Evolutionary conservation across 129 eudicot species (phyloP), one percentile per base, ranked within the genome.

Genomic region (Escallonia herrerae): DNA sequence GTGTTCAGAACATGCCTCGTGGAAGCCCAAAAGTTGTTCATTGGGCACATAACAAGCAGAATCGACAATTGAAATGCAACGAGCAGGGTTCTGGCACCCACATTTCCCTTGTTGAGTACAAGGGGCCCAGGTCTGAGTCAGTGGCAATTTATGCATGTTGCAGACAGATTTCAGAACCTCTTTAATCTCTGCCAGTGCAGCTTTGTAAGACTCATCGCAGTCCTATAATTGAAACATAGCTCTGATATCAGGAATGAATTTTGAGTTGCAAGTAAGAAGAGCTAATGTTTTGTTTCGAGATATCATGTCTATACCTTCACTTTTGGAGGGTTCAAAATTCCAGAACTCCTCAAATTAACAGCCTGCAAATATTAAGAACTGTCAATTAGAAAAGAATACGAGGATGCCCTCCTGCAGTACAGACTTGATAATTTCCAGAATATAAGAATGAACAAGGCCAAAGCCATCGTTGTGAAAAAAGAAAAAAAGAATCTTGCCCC

Each of bases 91-190:
- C 44, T 64, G 71, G 68, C 84, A 81, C 38, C 72, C 78, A 40
- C 62, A 58, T 75, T 74, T 72, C 40, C 84, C 70, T 65, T 78
- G 86, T 56, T 81, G 86, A 65, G 49, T 47, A 63, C 91, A 85
- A 40, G 79, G 66, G 53, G 81, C 78, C 91, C 91, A 85, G n/a
- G 91, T 76, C 67, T 81, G 87, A 75, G 82, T 87, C 72, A 85
- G 60, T 48, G 91, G 91, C 57, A 85, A 75, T 54, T 74, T 59
- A 65, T 81, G 80, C 4, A 60, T 38, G 13, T 76, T 77, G 43
- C 87, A 81, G 39, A 81, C 82, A 4, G 74, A 56, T 67, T 66
- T 73, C 71, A 85, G 41, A 33, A 85, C 82, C 47, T 78, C 64
- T 59, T 72, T 57, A 50, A 85, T 76, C 71, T 85, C 87, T 62